These are phyloP conservation scores for Leccinum uliginosum DNA, from an alignment of 768 basidiomycete genomes.

Conservation along the genomic window DNA sequence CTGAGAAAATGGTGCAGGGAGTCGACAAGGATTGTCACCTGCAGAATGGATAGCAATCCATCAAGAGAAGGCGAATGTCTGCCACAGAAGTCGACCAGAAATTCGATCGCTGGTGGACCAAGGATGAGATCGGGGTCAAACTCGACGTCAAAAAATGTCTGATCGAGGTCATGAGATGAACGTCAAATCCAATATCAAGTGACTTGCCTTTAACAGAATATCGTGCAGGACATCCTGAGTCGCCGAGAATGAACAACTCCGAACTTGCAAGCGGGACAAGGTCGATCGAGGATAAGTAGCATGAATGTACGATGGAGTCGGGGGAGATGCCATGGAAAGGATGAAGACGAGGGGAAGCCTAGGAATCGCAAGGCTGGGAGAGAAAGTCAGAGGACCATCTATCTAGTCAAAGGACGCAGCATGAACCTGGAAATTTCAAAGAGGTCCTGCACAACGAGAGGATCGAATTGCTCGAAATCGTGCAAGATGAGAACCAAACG, in stretches of 20 bases:
- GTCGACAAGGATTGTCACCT: slow-evolving; percentile 38
- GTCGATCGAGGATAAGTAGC: slow-evolving; percentile 55
- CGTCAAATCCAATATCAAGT: not conserved
- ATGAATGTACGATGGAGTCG: slow-evolving; percentile 54
- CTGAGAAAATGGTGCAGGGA: not conserved
- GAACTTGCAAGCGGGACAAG: slow-evolving; percentile 53
- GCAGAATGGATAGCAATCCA: slow-evolving; percentile 51
- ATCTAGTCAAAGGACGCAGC: not conserved
- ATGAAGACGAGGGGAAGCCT: slow-evolving; percentile 63
- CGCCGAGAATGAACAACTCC: slow-evolving; percentile 46
- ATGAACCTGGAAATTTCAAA: slow-evolving; percentile 67
- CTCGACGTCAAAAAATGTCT: slow-evolving; percentile 62
- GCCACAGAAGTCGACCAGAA: slow-evolving; percentile 51
- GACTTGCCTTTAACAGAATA: slow-evolving; percentile 49
- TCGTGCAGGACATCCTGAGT: slow-evolving; percentile 48
- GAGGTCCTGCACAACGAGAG: slow-evolving; percentile 58
- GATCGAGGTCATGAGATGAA: not conserved
- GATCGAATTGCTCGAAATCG: slow-evolving; percentile 72
- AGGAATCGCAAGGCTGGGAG: slow-evolving; percentile 46
- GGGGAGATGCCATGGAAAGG: slow-evolving; percentile 54
- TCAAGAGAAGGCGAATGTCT: slow-evolving; percentile 58
- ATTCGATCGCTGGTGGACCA: slow-evolving; percentile 54
- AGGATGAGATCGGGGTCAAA: slow-evolving; percentile 60
- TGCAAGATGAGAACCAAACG: slow-evolving; percentile 61
- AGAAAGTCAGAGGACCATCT: not conserved